phyloP scores from a whole-genome alignment of 2,329 filamentous ascomycete species.

The Aspergillus candidus region DNA sequence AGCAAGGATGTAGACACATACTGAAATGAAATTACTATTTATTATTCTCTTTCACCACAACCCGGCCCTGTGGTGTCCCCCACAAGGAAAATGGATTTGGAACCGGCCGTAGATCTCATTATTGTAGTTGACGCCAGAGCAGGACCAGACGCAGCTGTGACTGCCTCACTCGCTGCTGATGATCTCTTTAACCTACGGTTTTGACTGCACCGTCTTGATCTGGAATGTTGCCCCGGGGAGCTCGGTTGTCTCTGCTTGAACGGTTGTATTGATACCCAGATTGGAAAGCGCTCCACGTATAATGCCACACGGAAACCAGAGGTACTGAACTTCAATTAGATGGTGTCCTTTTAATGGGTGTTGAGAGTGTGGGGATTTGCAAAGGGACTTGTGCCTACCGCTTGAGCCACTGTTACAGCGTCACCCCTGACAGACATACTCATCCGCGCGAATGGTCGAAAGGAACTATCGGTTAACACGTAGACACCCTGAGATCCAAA shows the following conservation, averaged over 20 bases:
- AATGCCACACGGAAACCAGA: conserved; percentile 92
- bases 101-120: no score
- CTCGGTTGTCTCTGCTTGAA: conserved; percentile 83
- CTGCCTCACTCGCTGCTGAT: not conserved
- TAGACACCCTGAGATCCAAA: conserved; percentile 66
- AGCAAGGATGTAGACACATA: conserved; percentile 11
- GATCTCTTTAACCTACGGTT: conserved; percentile 37
- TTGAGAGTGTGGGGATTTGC: not conserved
- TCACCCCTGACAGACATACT: conserved; percentile 71
- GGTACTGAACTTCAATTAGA: conserved; percentile 53
- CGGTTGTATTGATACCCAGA: conserved; percentile 82
- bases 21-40: conserved; percentile 9
- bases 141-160: no score
- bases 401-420: conserved; percentile 68
- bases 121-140: no score
- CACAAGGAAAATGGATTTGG: no score
- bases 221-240: conserved; percentile 89
- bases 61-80: no score
- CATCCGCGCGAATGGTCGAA: conserved; percentile 85
- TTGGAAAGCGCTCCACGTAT: conserved; percentile 89
- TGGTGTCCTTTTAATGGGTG: no score
- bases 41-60: no score
- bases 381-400: conserved; percentile 49
- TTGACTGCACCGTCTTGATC: conserved; percentile 74
- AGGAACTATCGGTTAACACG: conserved; percentile 87